phyloP scores from a whole-genome alignment of 768 basidiomycete genomes.

The Phallus indusiatus region DNA sequence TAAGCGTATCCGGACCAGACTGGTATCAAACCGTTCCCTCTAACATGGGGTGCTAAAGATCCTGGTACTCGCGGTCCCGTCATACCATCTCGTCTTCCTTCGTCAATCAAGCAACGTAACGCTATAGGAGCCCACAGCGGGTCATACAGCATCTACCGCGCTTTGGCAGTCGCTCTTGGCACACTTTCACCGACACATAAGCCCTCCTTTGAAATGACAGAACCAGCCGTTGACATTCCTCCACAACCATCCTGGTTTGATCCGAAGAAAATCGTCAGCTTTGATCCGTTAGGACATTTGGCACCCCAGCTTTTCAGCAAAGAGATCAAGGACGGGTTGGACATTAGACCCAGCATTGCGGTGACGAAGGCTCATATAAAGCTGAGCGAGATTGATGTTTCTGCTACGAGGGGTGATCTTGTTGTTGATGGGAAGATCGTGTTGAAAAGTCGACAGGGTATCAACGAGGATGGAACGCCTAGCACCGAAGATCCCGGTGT shows the following conservation, averaged over 20 bases:
- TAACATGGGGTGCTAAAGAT: slow-evolving; percentile 72
- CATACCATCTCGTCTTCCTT: slow-evolving; percentile 76
- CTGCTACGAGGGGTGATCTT: slow-evolving; percentile 62
- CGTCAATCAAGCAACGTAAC: slow-evolving; percentile 83
- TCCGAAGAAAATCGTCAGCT: slow-evolving; percentile 73
- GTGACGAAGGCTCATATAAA: slow-evolving; percentile 93
- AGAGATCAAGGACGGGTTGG: slow-evolving; percentile 62
- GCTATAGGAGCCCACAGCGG: slow-evolving; percentile 92
- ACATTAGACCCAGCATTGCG: slow-evolving; percentile 87
- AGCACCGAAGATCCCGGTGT: slow-evolving; percentile 62
- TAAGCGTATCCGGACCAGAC: slow-evolving; percentile 86
- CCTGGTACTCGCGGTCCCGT: slow-evolving; percentile 71
- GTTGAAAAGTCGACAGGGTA: slow-evolving; percentile 51
- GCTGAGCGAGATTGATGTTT: slow-evolving; percentile 84
- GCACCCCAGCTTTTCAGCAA: slow-evolving; percentile 61
- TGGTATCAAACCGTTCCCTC: slow-evolving; percentile 69
- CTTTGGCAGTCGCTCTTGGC: slow-evolving; percentile 86
- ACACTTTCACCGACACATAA: slow-evolving; percentile 70
- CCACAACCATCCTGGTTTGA: slow-evolving; percentile 73
- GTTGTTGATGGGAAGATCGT: slow-evolving; percentile 78
- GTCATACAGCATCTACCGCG: slow-evolving; percentile 90
- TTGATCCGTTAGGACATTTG: slow-evolving; percentile 92
- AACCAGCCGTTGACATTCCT: slow-evolving; percentile 75
- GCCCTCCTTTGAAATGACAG: slow-evolving; percentile 72
- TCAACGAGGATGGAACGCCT: slow-evolving; percentile 51